Percentiles rank a stretch among this genome's conserved stretches.
phyloP scores from a whole-genome alignment of 2,329 filamentous ascomycete genomes.

The Neurospora sp. region DNA sequence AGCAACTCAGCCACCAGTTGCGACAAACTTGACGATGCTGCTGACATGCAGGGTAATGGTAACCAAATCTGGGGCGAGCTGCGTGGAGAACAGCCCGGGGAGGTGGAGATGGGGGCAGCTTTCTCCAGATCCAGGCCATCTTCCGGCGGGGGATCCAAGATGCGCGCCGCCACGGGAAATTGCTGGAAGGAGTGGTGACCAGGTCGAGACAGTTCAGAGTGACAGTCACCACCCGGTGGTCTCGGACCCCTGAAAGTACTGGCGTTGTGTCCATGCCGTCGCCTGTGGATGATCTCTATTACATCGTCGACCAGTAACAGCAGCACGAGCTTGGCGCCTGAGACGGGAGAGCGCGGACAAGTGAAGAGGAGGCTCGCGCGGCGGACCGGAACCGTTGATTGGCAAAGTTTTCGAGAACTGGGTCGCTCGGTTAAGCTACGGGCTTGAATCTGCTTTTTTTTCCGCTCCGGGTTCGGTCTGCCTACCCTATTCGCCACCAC shows the following conservation, averaged over 20 bases:
- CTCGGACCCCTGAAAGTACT: neutral
- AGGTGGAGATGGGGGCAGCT: neutral
- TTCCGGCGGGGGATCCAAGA: neutral
- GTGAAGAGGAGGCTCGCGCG: neutral
- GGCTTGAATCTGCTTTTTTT: neutral
- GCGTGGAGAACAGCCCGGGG: neutral
- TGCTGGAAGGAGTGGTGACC: neutral
- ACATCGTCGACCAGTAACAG: neutral
- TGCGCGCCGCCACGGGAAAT: neutral
- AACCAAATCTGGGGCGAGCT: neutral
- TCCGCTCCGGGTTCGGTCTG: neutral
- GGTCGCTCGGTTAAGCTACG: neutral
- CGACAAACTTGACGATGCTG: neutral
- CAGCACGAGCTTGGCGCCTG: neutral
- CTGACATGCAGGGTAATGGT: neutral
- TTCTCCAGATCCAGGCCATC: neutral
- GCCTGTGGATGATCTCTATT: neutral
- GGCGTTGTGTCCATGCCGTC: neutral
- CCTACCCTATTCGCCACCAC: neutral
- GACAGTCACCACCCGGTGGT: neutral
- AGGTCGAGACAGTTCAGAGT: neutral
- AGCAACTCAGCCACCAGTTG: constrained; percentile 1
- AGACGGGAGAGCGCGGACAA: neutral
- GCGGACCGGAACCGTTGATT: neutral
- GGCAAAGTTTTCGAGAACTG: neutral